Conservation (phyloP, 768 basidiomycete genomes). For the Calvatia gigantea region DNA sequence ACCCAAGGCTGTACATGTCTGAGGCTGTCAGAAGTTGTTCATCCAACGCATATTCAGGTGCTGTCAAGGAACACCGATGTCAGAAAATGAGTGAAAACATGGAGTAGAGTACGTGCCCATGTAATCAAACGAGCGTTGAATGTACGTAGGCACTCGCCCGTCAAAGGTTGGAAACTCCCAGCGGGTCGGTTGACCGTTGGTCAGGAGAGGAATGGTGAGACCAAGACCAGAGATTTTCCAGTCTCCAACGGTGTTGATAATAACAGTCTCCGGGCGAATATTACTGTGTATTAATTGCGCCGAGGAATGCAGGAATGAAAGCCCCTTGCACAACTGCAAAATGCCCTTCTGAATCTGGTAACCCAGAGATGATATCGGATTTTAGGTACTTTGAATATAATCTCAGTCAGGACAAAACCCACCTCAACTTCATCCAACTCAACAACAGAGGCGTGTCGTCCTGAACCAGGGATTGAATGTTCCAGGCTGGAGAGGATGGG, state of each 20-base stretch:
- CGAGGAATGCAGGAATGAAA: slow-evolving; percentile 87
- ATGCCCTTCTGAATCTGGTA: slow-evolving; percentile 92
- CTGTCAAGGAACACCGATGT: slow-evolving; percentile 35
- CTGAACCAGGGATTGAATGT: slow-evolving; percentile 66
- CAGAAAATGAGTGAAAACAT: not conserved
- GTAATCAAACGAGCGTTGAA: slow-evolving; percentile 93
- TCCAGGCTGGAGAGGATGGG: slow-evolving; percentile 80
- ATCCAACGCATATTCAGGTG: slow-evolving; percentile 92
- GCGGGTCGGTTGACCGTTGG: slow-evolving; percentile 67
- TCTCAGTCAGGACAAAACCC: not conserved
- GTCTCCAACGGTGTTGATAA: slow-evolving; percentile 91
- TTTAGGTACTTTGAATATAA: slow-evolving; percentile 4
- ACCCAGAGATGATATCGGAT: not conserved
- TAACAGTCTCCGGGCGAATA: slow-evolving; percentile 78
- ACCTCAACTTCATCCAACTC: slow-evolving; percentile 98
- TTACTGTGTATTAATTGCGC: slow-evolving; percentile 93
- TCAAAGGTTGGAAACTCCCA: slow-evolving; percentile 95
- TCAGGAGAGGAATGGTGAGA: slow-evolving; percentile 73
- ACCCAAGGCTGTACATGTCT: slow-evolving; percentile 93
- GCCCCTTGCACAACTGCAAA: slow-evolving; percentile 86
- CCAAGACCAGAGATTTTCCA: slow-evolving; percentile 96
- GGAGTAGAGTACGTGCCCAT: slow-evolving; percentile 55
- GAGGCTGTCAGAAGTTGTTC: slow-evolving; percentile 83
- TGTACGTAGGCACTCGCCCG: slow-evolving; percentile 69
- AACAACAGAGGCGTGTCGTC: slow-evolving; percentile 51